Evolutionary conservation across 371 early-diverging fungal genomes (phyloP).

Genomic region (Enteropsectra breve): DNA sequence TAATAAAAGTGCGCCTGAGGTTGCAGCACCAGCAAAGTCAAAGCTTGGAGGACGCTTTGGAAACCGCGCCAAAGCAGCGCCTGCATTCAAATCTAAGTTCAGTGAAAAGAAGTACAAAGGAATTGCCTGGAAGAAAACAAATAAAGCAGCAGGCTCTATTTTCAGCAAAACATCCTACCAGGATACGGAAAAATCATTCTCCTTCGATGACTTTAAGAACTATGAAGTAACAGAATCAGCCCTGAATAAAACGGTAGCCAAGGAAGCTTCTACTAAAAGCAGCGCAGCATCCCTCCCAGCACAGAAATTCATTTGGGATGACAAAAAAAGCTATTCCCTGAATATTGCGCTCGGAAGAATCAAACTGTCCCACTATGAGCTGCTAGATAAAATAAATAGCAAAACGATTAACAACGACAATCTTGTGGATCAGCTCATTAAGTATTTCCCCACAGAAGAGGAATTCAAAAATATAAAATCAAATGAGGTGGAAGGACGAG

Average conservation of each 20-base stretch:
- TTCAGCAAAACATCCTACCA: constrained; percentile 14
- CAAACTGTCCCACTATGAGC: constrained; percentile 30
- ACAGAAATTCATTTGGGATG: constrained; percentile 10
- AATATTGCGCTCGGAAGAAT: constrained; percentile 48
- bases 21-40: not conserved
- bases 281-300: no score
- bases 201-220: constrained; percentile 26
- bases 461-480: constrained; percentile 26
- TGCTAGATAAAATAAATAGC: constrained; percentile 22
- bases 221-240: constrained; percentile 17
- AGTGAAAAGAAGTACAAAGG: constrained; percentile 17
- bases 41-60: constrained; percentile 13
- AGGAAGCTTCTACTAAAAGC: not conserved
- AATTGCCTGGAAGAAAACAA: constrained; percentile 41
- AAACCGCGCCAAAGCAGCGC: not conserved
- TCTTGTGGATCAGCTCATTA: constrained; percentile 48
- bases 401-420: constrained; percentile 34
- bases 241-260: not conserved
- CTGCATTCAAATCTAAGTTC: constrained; percentile 1
- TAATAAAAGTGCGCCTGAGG: not conserved
- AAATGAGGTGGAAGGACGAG: constrained; percentile 6
- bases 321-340: constrained; percentile 49
- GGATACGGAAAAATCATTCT: constrained; percentile 22
- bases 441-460: constrained; percentile 44
- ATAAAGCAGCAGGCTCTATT: constrained; percentile 18